phyloP scores from a whole-genome alignment of 176 grass and related monocot species.

The Musa troglodytarum region DNA sequence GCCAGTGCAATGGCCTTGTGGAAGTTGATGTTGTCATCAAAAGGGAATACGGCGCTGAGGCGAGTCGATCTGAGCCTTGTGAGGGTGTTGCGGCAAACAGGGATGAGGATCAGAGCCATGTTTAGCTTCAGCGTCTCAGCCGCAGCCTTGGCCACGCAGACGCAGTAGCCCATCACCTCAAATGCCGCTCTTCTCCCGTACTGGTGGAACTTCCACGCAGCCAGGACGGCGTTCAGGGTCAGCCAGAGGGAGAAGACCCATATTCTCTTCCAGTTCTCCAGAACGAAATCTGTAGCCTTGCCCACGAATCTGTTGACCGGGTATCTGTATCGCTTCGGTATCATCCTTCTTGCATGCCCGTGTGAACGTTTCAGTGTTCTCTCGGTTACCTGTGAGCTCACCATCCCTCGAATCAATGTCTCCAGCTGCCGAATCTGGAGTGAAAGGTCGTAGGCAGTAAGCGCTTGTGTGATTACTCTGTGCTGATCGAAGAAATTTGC shows the following conservation, averaged over 20 bases:
- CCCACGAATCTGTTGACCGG: slow-evolving; percentile 55
- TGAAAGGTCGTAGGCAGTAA: not conserved
- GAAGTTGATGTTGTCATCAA: slow-evolving; percentile 99
- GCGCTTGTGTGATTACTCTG: not conserved
- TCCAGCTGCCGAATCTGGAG: slow-evolving; percentile 95
- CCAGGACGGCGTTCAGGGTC: slow-evolving; percentile 44
- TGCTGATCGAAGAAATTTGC: not conserved
- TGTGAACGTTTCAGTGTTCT: slow-evolving; percentile 56
- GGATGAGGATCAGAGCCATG: slow-evolving; percentile 93
- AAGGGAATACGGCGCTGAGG: slow-evolving; percentile 60
- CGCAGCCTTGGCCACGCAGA: slow-evolving; percentile 87
- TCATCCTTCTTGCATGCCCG: slow-evolving; percentile 86
- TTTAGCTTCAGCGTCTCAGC: slow-evolving; percentile 91
- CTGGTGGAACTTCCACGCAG: slow-evolving; percentile 75
- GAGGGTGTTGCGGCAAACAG: slow-evolving; percentile 97
- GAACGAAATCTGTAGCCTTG: slow-evolving; percentile 57
- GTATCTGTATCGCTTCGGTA: slow-evolving; percentile 67
- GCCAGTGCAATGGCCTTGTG: slow-evolving; percentile 79
- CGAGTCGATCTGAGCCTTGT: slow-evolving; percentile 71
- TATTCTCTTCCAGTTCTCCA: slow-evolving; percentile 95
- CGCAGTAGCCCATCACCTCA: slow-evolving; percentile 94
- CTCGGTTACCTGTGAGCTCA: slow-evolving; percentile 56
- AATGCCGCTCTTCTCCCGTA: slow-evolving; percentile 58
- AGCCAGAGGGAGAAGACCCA: slow-evolving; percentile 82
- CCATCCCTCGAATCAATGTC: slow-evolving; percentile 83